Conservation (phyloP, 129 eudicot species). For the Logfia minima region DNA sequence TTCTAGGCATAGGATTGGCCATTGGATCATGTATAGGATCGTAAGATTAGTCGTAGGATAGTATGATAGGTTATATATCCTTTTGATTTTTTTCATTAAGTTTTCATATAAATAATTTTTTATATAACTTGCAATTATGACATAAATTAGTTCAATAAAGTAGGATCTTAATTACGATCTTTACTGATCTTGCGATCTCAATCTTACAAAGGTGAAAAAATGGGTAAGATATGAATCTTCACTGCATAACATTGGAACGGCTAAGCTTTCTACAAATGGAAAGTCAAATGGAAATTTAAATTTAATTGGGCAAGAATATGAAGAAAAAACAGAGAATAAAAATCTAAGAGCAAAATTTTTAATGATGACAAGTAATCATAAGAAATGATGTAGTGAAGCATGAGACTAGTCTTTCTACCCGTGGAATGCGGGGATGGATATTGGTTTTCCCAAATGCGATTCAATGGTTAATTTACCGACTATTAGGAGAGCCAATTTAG, state of each 20-base stretch:
- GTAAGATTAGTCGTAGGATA: no score
- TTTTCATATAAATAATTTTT: no score
- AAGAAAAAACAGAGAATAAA: not conserved
- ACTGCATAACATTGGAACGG: not conserved
- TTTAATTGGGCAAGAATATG: conserved; percentile 3
- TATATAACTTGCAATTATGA: no score
- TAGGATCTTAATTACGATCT: no score
- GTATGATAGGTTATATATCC: no score
- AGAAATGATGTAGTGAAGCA: conserved; percentile 31
- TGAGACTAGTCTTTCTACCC: conserved; percentile 23
- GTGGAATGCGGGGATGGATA: conserved; percentile 26
- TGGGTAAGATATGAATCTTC: no score
- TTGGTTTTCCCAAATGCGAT: conserved; percentile 12
- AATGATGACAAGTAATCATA: conserved; percentile 21
- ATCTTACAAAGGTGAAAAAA: no score
- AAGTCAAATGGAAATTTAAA: conserved; percentile 1
- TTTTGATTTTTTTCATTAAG: no score
- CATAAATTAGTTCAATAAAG: no score
- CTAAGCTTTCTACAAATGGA: conserved; percentile 1
- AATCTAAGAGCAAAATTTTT: conserved; percentile 3
- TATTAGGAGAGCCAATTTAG: conserved; percentile 15
- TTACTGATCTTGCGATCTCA: no score
- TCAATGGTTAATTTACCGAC: conserved; percentile 5
- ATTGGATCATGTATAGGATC: no score
- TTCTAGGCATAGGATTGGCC: no score